These are phyloP conservation scores for Termitomyces sp. DNA, from an alignment of 1,284 basidiomycete genomes.

Conservation along the genomic window DNA sequence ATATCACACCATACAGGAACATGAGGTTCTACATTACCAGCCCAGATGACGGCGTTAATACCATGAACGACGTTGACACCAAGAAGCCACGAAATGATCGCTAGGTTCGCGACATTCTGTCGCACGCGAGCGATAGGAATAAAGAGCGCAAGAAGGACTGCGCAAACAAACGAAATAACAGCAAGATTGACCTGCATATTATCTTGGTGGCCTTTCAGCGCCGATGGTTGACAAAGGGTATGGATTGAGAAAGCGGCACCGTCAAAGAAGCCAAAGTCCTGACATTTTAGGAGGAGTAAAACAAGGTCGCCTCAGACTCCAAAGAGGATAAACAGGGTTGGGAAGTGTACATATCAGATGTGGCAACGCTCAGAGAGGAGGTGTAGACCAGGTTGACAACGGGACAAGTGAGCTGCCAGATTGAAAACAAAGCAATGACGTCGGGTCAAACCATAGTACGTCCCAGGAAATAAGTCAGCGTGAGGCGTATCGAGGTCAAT, in stretches of 20 bases:
- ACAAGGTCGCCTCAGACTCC: constrained; percentile 12
- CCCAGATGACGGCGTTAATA: constrained; percentile 57
- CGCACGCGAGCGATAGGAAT: constrained; percentile 44
- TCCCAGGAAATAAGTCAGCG: neutral
- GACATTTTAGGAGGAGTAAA: constrained; percentile 15
- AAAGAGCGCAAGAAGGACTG: constrained; percentile 34
- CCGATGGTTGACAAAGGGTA: constrained; percentile 1
- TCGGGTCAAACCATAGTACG: constrained; percentile 2
- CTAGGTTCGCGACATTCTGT: constrained; percentile 49
- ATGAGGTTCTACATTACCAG: constrained; percentile 36
- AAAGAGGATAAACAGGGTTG: constrained; percentile 9
- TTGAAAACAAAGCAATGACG: constrained; percentile 24
- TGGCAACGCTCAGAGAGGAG: constrained; percentile 3
- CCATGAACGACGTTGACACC: constrained; percentile 45
- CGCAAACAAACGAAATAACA: constrained; percentile 44
- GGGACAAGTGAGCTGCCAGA: constrained; percentile 21
- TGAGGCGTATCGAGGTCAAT: neutral
- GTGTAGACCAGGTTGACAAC: constrained; percentile 6
- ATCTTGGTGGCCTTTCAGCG: constrained; percentile 6
- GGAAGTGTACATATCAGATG: constrained; percentile 7
- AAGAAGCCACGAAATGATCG: constrained; percentile 55
- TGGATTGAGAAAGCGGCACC: constrained; percentile 7
- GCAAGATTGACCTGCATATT: constrained; percentile 44
- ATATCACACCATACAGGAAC: constrained; percentile 67
- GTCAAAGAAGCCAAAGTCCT: neutral